Conservation (phyloP, 202 grass and related monocot species). For the Carex arenaria region DNA sequence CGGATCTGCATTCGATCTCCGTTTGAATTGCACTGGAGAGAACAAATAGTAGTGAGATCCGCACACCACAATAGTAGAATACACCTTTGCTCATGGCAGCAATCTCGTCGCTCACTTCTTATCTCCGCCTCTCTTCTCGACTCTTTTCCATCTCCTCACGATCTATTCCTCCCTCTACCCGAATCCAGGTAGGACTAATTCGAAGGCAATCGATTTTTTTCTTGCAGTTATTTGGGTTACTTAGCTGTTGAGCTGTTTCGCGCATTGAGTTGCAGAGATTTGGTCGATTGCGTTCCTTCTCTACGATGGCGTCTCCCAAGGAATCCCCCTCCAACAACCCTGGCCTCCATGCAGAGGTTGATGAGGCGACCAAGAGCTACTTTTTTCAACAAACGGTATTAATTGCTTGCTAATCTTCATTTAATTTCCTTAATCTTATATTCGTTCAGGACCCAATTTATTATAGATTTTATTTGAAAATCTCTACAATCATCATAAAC, state of each 20-base stretch:
- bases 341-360: constrained; percentile 53
- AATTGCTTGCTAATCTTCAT: neutral
- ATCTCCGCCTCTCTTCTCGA: constrained; percentile 24
- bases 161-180: neutral
- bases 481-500: neutral
- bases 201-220: no score
- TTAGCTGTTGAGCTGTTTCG: neutral
- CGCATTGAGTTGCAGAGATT: constrained; percentile 34
- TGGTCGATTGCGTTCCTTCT: constrained; percentile 43
- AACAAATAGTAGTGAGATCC: neutral
- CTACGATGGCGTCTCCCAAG: constrained; percentile 50
- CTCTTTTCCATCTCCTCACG: constrained; percentile 6
- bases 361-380: constrained; percentile 79
- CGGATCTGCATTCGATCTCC: neutral
- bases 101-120: neutral
- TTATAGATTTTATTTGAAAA: neutral
- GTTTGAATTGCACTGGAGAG: neutral
- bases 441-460: neutral
- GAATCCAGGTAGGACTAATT: constrained; percentile 27
- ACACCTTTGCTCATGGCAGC: neutral
- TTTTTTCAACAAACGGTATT: constrained; percentile 87
- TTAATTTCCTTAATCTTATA: neutral
- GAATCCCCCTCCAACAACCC: constrained; percentile 66
- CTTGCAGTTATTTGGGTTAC: neutral
- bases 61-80: neutral